Evolutionary conservation across 1,139 yeast species (phyloP).

Genomic region (Candida glucosophila): DNA sequence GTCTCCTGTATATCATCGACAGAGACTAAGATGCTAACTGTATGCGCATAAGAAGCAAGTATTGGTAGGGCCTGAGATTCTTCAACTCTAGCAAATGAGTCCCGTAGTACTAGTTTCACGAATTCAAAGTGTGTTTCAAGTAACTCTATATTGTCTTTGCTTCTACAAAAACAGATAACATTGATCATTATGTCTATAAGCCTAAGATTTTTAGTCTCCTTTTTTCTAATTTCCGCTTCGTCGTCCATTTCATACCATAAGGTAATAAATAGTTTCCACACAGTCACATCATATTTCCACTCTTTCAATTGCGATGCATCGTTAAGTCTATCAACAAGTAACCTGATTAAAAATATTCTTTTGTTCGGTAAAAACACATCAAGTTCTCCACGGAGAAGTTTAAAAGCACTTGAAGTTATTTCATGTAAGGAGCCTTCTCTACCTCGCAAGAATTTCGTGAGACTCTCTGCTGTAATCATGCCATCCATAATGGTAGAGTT

Average conservation of each 20-base stretch:
- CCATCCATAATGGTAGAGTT: too few relatives aligned
- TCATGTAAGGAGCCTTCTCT: conserved; percentile 37
- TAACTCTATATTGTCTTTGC: neutral
- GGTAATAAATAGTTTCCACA: conserved; percentile 41
- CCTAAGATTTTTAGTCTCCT: conserved; percentile 25
- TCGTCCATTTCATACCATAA: conserved; percentile 26
- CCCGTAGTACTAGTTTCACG: neutral
- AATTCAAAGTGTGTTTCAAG: neutral
- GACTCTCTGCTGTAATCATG: conserved; percentile 43
- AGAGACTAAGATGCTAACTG: neutral
- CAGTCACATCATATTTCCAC: conserved; percentile 31
- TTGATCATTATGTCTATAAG: conserved; percentile 11
- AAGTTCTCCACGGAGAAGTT: conserved; percentile 29
- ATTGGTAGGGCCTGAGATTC: neutral
- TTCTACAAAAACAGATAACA: conserved; percentile 6
- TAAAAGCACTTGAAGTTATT: conserved; percentile 33
- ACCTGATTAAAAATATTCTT: conserved; percentile 52
- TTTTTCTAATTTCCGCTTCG: conserved; percentile 15
- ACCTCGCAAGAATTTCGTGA: conserved; percentile 59
- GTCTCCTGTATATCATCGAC: conserved; percentile 1
- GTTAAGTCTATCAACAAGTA: conserved; percentile 57
- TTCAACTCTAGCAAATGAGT: neutral
- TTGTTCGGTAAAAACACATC: conserved; percentile 53
- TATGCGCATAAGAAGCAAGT: neutral
- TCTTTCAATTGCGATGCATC: conserved; percentile 29